Evolutionary conservation across 129 eudicot species (phyloP), one percentile per base, ranked within the genome.

Genomic region (Scalesia atractyloides): DNA sequence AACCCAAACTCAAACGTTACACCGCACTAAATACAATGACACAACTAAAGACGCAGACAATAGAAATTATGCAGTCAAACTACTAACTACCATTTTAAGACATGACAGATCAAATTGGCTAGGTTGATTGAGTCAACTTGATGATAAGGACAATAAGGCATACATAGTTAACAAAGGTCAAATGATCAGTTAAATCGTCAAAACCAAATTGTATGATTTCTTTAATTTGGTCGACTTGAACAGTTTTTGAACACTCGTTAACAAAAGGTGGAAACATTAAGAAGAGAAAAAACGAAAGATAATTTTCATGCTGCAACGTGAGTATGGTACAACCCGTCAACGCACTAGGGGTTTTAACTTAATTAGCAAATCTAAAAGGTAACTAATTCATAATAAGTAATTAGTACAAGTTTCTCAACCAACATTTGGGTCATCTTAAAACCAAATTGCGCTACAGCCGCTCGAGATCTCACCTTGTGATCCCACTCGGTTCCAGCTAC

Each of bases 401-500:
- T 71, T 26, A 65, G 83, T 89, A 84, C 89, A 86, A 73, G 75
- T 67, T 72, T 81, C 82, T 73, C 73, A 80, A 71, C 76, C 77
- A 54, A 80, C 61, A 65, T 81, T 43, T 36, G 80, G 84, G 81
- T 78, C 82, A 71, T 81, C 85, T 78, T 74, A 80, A 81, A 78
- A 70, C 79, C 71, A 83, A 81, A 70, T 70, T 66, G 86, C 75
- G 77, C 82, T 79, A 49, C 65, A 33, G 73, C 59, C 56, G 81
- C 56, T 66, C 72, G 22, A 77, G 88, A 84, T 82, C 86, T 82
- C 86, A 78, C 66, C 81, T 80, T 85, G 41, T 52, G 84, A 86
- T 76, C 91, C 95, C 78, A 75, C 80, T 77, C 62, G 65, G 49
- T 81, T 86, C 82, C 61, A 79, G 68, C 82, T 81, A 85, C 43